Percentiles rank a stretch among this genome's conserved stretches.
Evolutionary conservation across 1,139 yeast species (phyloP).

Genomic region (Nakaseomyces kungkrabaensis): DNA sequence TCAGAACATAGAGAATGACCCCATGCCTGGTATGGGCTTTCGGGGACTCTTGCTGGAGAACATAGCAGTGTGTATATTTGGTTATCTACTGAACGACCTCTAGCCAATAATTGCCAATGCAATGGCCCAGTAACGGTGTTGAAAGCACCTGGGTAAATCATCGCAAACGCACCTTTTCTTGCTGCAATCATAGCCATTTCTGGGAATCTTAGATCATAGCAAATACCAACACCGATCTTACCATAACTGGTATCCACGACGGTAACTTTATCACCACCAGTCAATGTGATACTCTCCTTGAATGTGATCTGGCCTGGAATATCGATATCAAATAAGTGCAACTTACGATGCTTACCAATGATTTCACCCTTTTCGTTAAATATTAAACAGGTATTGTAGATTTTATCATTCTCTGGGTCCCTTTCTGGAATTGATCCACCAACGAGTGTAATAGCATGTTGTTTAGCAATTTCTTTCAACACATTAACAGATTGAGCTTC

Average conservation of each 20-base stretch:
- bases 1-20: conserved; percentile 86
- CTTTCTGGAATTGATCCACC: conserved; percentile 92
- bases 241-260: conserved; percentile 65
- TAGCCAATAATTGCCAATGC: conserved; percentile 84
- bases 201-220: conserved; percentile 89
- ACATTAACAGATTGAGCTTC: conserved; percentile 45
- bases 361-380: conserved; percentile 62
- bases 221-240: conserved; percentile 77
- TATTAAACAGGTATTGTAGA: conserved; percentile 76
- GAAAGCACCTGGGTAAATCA: conserved; percentile 93
- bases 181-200: conserved; percentile 79
- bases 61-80: conserved; percentile 71
- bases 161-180: conserved; percentile 68
- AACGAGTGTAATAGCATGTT: conserved; percentile 50
- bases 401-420: conserved; percentile 42
- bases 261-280: conserved; percentile 75
- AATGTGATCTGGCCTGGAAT: conserved; percentile 84
- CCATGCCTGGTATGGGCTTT: conserved; percentile 69
- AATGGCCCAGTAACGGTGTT: conserved; percentile 92
- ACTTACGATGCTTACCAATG: conserved; percentile 80
- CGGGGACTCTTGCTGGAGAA: conserved; percentile 78
- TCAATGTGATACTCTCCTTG: conserved; percentile 65
- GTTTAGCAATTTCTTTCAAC: conserved; percentile 53
- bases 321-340: conserved; percentile 82
- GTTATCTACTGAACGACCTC: conserved; percentile 84